Percentiles rank a stretch among this genome's conserved stretches.
These are phyloP conservation scores for Balamuthia mandrillaris DNA, from an alignment of 208 protist genomes.

Conservation along the genomic window DNA sequence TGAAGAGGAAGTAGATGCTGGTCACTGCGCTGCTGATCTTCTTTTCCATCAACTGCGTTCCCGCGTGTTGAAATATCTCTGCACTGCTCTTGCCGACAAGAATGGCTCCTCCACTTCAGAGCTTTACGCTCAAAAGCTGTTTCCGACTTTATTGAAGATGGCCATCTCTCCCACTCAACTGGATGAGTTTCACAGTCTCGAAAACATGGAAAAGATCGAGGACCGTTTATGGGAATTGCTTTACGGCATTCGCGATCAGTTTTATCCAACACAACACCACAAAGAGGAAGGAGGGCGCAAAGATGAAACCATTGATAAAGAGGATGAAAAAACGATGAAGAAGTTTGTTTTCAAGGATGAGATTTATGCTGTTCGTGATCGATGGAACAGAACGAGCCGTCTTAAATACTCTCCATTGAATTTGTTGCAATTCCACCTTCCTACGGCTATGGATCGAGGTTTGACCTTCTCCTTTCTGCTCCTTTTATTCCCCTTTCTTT, in stretches of 20 bases:
- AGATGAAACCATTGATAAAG: not conserved
- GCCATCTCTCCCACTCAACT: conserved; percentile 9
- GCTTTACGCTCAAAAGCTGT: not conserved
- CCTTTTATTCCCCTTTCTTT: no score
- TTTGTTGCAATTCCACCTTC: no score
- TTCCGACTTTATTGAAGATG: conserved; percentile 11
- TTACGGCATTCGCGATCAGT: not conserved
- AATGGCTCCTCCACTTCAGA: not conserved
- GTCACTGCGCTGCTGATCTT: not conserved
- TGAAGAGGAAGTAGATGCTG: not conserved
- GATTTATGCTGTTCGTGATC: no score
- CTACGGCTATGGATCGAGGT: no score
- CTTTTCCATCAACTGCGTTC: conserved; percentile 19
- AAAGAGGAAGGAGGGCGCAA: not conserved
- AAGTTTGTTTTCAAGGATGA: no score
- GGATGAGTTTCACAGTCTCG: conserved; percentile 37
- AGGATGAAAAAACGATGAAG: no score
- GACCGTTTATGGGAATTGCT: conserved; percentile 13
- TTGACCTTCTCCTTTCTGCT: no score
- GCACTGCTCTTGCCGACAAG: not conserved
- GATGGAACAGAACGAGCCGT: no score
- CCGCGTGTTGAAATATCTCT: not conserved
- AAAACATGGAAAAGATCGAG: conserved; percentile 3
- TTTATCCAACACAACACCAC: not conserved
- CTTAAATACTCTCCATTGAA: no score